Evolutionary conservation across 495 filamentous ascomycete species (phyloP).

Genomic region (Xylaria flabelliformis): DNA sequence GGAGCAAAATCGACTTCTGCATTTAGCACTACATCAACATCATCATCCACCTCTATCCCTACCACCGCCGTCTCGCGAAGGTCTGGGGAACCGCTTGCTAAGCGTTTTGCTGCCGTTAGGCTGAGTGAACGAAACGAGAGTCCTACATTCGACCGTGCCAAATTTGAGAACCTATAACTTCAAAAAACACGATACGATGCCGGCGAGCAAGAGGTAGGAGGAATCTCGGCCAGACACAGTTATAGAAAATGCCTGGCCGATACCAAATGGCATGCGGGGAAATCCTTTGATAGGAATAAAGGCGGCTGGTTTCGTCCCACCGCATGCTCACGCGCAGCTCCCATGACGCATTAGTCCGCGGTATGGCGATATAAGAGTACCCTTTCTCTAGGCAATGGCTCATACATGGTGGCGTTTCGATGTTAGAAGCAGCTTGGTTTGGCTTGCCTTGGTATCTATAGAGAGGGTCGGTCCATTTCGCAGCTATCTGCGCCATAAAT

Average conservation of each 20-base stretch:
- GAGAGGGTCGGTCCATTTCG: not conserved
- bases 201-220: not conserved
- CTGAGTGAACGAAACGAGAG: constrained; percentile 61
- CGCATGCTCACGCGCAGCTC: not conserved
- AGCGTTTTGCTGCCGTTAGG: constrained; percentile 98
- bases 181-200: not conserved
- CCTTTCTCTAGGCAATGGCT: not conserved
- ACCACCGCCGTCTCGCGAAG: constrained; percentile 36
- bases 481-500: constrained; percentile 22
- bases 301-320: not conserved
- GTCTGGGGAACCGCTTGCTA: constrained; percentile 83
- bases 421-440: not conserved
- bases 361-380: not conserved
- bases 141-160: constrained; percentile 34
- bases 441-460: constrained; percentile 7
- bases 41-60: constrained; percentile 37
- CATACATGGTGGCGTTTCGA: constrained; percentile 2
- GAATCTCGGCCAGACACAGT: not conserved
- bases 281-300: not conserved
- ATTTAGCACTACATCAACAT: constrained; percentile 22
- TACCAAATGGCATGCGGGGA: not conserved
- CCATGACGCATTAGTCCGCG: not conserved
- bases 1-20: constrained; percentile 28
- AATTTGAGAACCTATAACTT: constrained; percentile 34
- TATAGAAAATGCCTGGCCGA: not conserved